Evolutionary conservation across 2,329 filamentous ascomycete species (phyloP), one percentile per base, ranked within the genome.

Genomic region (Cyphellophora europaea): DNA sequence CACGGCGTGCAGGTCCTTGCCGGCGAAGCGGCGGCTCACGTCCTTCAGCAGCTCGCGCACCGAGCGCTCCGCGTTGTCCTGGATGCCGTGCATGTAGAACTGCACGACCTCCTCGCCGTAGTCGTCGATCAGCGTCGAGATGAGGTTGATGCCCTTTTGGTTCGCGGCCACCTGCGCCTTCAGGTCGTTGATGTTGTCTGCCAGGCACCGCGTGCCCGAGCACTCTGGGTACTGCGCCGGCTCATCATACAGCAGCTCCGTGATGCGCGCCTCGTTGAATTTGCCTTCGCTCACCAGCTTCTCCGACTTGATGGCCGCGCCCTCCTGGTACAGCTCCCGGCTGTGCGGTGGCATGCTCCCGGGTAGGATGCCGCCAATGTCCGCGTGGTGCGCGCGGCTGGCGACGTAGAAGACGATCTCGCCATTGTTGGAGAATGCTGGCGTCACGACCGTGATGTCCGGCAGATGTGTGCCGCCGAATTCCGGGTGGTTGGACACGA

Each of bases 131-230:
- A 91, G 63, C 0, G 72, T 69, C 32, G 72, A 72, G 45, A 93
- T 91, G 14, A 89, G 65, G 21, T 76, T 78, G 51, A 89, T 89
- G 6, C 86, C 86, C 48, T 87, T 87, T 49, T 86, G 80, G 51
- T 93, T 93, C 10, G 85, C 84, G 0, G 86, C 84, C 10, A 91
- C 79, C 53, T 93, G 85, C 0, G 86, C 86, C 56, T 88, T 87
- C 27, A 93, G 67, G 53, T 93, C 86, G 34, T 85, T 88, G 45
- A 93, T 67, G 53, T 93, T 93, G 56, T 93, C 86, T 6, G 74
- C 77, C 1, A 93, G 65, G 52, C 83, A 86, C 28, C 85, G 67
- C 0, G 85, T 88, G 2, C 84, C 85, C 35, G 74, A 79, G 59
- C 83, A 91, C 1, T 82, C 85, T 0, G 78, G 75, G 45, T 82